A percentile compares a stretch with the other conserved stretches of the same genome.
Conservation (phyloP, 2,329 filamentous ascomycete genomes). For the Aspergillus persii region DNA sequence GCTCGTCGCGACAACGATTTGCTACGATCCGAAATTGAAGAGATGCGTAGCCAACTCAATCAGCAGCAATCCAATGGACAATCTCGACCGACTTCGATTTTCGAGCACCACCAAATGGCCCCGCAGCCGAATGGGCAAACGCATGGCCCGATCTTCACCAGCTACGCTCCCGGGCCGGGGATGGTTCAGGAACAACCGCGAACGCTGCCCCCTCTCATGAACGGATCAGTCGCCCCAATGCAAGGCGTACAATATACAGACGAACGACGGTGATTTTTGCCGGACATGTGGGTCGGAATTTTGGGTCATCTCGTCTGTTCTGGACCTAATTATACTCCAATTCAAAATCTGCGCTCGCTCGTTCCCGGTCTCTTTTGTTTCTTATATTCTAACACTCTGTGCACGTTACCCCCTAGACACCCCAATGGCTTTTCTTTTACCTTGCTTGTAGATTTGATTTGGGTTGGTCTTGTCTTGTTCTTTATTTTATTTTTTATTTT, state of each 20-base stretch:
- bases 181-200: slow-evolving; percentile 44
- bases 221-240: slow-evolving; percentile 45
- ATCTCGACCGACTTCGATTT: slow-evolving; percentile 31
- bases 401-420: slow-evolving; percentile 1
- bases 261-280: slow-evolving; percentile 37
- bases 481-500: slow-evolving; percentile 12
- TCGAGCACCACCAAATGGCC: slow-evolving; percentile 36
- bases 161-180: slow-evolving; percentile 26
- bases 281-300: background rate
- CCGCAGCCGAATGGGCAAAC: slow-evolving; percentile 35
- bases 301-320: background rate
- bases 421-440: slow-evolving; percentile 7
- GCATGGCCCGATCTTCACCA: slow-evolving; percentile 30
- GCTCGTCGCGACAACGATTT: slow-evolving; percentile 39
- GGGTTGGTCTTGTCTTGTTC: slow-evolving; percentile 17
- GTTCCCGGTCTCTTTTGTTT: background rate
- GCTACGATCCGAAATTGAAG: slow-evolving; percentile 37
- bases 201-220: slow-evolving; percentile 48
- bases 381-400: background rate
- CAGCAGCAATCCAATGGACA: slow-evolving; percentile 35
- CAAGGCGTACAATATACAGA: slow-evolving; percentile 53
- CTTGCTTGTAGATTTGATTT: slow-evolving; percentile 19
- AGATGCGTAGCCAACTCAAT: slow-evolving; percentile 40
- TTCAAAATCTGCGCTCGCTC: background rate
- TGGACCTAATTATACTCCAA: background rate